Conservation (phyloP, 768 basidiomycete genomes). For the Lactifluus hygrophoroides region DNA sequence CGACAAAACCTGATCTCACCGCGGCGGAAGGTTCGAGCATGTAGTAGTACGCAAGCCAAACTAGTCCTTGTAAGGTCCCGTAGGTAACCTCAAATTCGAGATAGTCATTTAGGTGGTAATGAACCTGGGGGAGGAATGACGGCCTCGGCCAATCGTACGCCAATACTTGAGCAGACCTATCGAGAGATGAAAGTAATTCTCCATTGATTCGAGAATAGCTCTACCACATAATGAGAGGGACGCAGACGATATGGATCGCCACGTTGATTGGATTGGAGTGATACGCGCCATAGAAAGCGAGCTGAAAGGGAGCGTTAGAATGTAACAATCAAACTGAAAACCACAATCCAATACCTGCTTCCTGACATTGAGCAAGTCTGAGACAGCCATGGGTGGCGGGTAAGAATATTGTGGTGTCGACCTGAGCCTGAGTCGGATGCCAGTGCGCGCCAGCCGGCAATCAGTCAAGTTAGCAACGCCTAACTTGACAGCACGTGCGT, state of each 20-base stretch:
- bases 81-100: constrained; percentile 65
- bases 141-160: constrained; percentile 27
- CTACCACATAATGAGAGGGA: constrained; percentile 81
- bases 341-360: constrained; percentile 44
- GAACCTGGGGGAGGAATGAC: constrained; percentile 40
- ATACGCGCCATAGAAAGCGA: constrained; percentile 91
- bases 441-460: too few relatives aligned
- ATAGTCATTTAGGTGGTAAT: constrained; percentile 49
- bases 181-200: background rate
- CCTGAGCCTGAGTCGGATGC: too few relatives aligned
- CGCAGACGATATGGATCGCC: constrained; percentile 76
- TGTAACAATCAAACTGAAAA: constrained; percentile 4
- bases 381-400: constrained; percentile 27
- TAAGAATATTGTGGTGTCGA: too few relatives aligned
- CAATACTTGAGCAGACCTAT: constrained; percentile 60
- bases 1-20: constrained; percentile 38
- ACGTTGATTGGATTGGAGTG: constrained; percentile 80
- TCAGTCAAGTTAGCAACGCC: too few relatives aligned
- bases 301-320: constrained; percentile 34
- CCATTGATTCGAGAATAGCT: constrained; percentile 13
- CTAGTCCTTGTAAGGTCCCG: constrained; percentile 45
- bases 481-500: too few relatives aligned
- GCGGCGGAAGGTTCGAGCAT: constrained; percentile 77
- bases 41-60: constrained; percentile 71
- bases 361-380: constrained; percentile 51